Base-by-base conservation (phyloP, 1,284 basidiomycete genomes). In the Mycena sp. region DNA sequence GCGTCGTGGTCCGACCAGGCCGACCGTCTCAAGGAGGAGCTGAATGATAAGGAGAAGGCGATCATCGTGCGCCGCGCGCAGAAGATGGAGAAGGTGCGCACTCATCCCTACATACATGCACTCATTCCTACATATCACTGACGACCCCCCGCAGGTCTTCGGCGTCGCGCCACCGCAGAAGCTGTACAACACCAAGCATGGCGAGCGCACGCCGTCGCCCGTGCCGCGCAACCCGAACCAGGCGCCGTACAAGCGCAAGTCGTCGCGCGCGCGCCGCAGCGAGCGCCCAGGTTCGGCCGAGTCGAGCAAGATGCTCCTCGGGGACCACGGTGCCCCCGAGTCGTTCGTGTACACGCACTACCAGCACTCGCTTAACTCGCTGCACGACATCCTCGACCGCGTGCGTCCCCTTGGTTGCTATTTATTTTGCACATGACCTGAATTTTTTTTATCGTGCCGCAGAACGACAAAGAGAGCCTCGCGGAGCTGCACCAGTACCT, bases 41-140 rank as follows among this genome's bases (percentile, higher is more conserved):
- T 93, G 50, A 83, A 86, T 67, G 85, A 86, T 28, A 81, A 78
- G 67, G 91, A 93, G 72, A 92, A 91, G 77, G 88, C 89, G 16
- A 83, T 90, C 71, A 91, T 90, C 70, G 91, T 94, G 50, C 83
- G 87, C 56, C 78, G 92, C 50, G 92, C 91, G 30, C 81, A 88
- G 70, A 94, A 94, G 78, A 93, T 94, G 91, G 91, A 93, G 76
- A 89, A 90, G 86, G 91, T 91, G 60, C 46, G 81, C 75, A 9
- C 11, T 7, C 30, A 23, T 50, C 38, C 25, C 21, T 17, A 46
- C 52, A 50, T 19, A 40, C 61, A 35, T 44, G 35, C 50, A 44
- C 25, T 61, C 58, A 30, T 66, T 61, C 49, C 63, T 41, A 21
- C 50, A 6, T 29, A 40, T 58, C 48, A 11, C 23, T 48, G 21